A percentile compares a stretch with the other conserved stretches of the same genome.
These are phyloP conservation scores for Lepidium didymum DNA, from an alignment of 345 rosid genomes.

Conservation along the genomic window DNA sequence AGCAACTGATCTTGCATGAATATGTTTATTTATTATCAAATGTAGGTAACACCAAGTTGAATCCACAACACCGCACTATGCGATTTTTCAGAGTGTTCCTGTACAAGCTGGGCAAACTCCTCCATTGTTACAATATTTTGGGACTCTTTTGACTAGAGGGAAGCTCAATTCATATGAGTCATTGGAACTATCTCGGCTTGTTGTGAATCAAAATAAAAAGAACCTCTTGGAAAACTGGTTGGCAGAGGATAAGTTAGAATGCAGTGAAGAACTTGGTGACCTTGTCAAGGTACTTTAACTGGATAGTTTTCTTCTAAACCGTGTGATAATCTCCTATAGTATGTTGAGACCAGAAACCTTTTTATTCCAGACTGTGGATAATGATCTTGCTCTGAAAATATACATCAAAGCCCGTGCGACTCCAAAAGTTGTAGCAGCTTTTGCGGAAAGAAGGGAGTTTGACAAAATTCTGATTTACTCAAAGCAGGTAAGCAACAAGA, in stretches of 20 bases:
- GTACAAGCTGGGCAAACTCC: conserved; percentile 99
- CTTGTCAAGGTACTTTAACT: conserved; percentile 77
- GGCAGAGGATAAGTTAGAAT: conserved; percentile 97
- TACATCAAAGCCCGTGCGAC: conserved; percentile 95
- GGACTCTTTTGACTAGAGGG: conserved; percentile 89
- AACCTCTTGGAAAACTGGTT: conserved; percentile 96
- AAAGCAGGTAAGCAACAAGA: conserved; percentile 56
- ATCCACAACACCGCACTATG: not conserved
- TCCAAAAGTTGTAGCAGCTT: conserved; percentile 98
- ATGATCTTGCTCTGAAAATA: conserved; percentile 93
- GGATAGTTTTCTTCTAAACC: not conserved
- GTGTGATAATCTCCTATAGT: conserved; percentile 2
- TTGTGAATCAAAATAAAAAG: conserved; percentile 96
- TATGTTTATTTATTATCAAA: not conserved
- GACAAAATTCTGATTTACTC: conserved; percentile 92
- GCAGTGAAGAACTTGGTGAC: conserved; percentile 98
- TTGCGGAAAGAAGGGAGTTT: conserved; percentile 96
- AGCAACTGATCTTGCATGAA: not conserved
- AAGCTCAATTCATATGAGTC: conserved; percentile 98
- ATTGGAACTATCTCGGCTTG: conserved; percentile 93
- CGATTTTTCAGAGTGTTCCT: conserved; percentile 79
- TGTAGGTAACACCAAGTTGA: not conserved
- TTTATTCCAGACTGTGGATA: conserved; percentile 83
- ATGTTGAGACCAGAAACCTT: not conserved
- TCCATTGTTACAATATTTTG: conserved; percentile 94